Evolutionary conservation across 768 basidiomycete genomes (phyloP).

Genomic region (Sutorius australiensis): DNA sequence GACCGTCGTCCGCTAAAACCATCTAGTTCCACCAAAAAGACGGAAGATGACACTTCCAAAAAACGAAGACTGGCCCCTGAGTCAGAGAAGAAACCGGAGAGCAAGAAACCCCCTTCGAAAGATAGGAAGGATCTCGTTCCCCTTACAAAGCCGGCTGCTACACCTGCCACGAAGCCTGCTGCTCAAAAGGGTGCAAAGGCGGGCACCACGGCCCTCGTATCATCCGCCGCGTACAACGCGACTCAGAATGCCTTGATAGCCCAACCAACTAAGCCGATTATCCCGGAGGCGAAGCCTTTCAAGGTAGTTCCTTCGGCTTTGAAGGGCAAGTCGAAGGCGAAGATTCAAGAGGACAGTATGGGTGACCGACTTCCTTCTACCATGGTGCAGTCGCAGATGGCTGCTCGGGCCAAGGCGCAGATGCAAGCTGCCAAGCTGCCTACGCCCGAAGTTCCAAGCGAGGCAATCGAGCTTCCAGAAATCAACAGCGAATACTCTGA

Average conservation of each 20-base stretch:
- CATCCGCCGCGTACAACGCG: constrained; percentile 39
- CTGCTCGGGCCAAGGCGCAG: constrained; percentile 65
- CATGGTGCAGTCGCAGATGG: constrained; percentile 62
- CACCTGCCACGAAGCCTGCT: constrained; percentile 23
- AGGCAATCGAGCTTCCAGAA: constrained; percentile 89
- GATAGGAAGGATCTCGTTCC: constrained; percentile 38
- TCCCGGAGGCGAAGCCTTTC: constrained; percentile 32
- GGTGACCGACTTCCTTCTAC: constrained; percentile 55
- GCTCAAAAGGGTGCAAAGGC: constrained; percentile 38
- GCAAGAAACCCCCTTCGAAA: constrained; percentile 62
- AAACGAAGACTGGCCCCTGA: constrained; percentile 63
- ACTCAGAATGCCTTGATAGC: constrained; percentile 29
- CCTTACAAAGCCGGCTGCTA: constrained; percentile 25
- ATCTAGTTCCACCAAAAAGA: constrained; percentile 51
- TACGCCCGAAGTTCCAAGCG: constrained; percentile 54
- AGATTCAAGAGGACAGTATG: constrained; percentile 46
- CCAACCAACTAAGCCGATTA: constrained; percentile 29
- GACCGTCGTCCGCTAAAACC: constrained; percentile 62
- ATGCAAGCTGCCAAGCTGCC: constrained; percentile 54
- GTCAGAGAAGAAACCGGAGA: constrained; percentile 50
- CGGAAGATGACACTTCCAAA: constrained; percentile 68
- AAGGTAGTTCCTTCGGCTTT: constrained; percentile 34
- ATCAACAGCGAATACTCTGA: constrained; percentile 97
- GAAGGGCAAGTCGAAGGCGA: constrained; percentile 51
- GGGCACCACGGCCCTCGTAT: constrained; percentile 31